These are phyloP conservation scores for Arthrocladium fulminans DNA, from an alignment of 2,329 filamentous ascomycete genomes.

Conservation along the genomic window DNA sequence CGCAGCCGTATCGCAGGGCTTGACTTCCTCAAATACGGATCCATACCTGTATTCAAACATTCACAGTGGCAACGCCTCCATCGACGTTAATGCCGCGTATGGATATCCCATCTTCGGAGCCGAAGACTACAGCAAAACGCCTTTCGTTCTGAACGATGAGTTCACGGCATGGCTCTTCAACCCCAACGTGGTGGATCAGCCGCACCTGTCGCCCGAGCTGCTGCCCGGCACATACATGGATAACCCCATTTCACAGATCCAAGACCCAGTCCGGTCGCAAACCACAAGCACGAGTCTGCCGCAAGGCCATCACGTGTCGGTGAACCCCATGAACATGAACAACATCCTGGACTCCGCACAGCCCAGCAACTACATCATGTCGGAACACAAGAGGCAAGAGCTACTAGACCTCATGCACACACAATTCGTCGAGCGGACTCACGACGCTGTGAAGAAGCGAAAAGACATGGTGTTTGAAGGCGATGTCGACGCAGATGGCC, in stretches of 20 bases:
- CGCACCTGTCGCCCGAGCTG: constrained; percentile 37
- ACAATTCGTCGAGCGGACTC: constrained; percentile 71
- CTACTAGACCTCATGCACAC: constrained; percentile 72
- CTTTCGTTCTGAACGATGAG: constrained; percentile 79
- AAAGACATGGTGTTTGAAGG: constrained; percentile 73
- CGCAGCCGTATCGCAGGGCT: constrained; percentile 23
- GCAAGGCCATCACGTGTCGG: constrained; percentile 23
- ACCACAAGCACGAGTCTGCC: constrained; percentile 39
- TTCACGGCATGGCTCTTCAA: constrained; percentile 81
- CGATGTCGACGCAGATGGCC: constrained; percentile 54
- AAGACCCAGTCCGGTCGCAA: constrained; percentile 43
- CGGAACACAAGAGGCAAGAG: constrained; percentile 77
- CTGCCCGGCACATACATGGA: constrained; percentile 36
- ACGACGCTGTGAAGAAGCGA: constrained; percentile 62
- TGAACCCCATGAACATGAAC: constrained; percentile 83
- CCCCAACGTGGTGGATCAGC: constrained; percentile 47
- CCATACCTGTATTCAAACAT: constrained; percentile 17
- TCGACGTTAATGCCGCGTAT: constrained; percentile 32
- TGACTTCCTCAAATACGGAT: constrained; percentile 19
- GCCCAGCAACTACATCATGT: constrained; percentile 69
- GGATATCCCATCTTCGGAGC: constrained; percentile 78
- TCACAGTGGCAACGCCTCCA: constrained; percentile 20
- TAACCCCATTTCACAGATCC: constrained; percentile 35
- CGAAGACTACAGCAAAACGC: constrained; percentile 75
- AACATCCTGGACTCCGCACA: constrained; percentile 68